Base-by-base conservation (phyloP, 116 monocot genomes). In the Phalaenopsis hybrid region DNA sequence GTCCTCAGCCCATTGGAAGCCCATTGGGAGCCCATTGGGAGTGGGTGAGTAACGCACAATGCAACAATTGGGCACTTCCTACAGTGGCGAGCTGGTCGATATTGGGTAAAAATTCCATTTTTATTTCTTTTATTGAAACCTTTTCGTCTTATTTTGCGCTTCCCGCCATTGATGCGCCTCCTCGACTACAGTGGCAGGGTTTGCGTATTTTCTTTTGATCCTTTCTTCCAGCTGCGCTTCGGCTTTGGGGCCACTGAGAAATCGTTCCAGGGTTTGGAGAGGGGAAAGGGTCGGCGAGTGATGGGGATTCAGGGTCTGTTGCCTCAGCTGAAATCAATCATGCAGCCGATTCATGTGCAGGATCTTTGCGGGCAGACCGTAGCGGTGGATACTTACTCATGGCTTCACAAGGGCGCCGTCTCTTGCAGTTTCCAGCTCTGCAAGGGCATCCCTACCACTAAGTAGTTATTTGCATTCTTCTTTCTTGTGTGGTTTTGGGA, bases 361-460 rank as follows among this genome's bases (percentile, higher is more conserved):
- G 90, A 92, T 77, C 90, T 97, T 69, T 79, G 80, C n/a, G 97
- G 93, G 9, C 84, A 88, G 76, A 89, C 84, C 52, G 97, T 97
- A 52, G 97, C 97, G 80, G 89, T 97, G 28, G 97, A 97, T 84
- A 94, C 97, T 59, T 97, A 97, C 75, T 97, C 94, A 2, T 97
- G 97, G 97, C 97, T 97, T 70, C 97, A 97, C 91, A 97, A 97
- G 84, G 97, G 97, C 74, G 97, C 94, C 74, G 83, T 97, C 78
- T 89, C 90, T 18, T 97, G 97, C 83, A 90, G 92, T 87, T 37
- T 79, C 58, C 83, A 94, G 59, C 91, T 97, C 25, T 97, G 97
- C 94, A 97, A 94, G 81, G 90, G 89, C 74, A 63, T 97, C 23
- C 90, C 93, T 28, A 94, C 97, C 31, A 81, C 89, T 81, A 97